Base-by-base conservation (phyloP, 805 yeast genomes). In the Suhomyces prunicola region DNA sequence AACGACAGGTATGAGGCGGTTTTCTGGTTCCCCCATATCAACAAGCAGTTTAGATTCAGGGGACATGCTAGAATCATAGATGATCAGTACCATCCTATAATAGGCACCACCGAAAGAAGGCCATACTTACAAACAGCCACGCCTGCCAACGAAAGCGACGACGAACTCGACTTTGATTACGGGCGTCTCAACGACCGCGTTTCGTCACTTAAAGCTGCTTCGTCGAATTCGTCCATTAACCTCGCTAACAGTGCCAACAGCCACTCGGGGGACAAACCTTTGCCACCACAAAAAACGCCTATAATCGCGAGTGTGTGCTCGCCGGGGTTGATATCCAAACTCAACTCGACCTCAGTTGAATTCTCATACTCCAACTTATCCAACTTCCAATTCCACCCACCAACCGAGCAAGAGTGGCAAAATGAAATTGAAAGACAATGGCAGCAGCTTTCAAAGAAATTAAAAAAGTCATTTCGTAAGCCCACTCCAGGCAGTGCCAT, bases 1-100 rank as follows among this genome's bases (percentile, higher is more conserved):
- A 78, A 84, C 59, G 81, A 85, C 50, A 73, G 75, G 51, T 86
- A 83, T 65, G 96, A 90, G 70, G 88, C 90, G 10, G 87, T 89
- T 53, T 88, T 87, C 64, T 87, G 88, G 73, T 87, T 89, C 64
- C 80, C 76, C 7, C 74, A 73, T 22, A 66, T 80, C 23, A 79
- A 79, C 65, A 86, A 81, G 62, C 96, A 90, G 69, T 87, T 85
- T 65, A 74, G 96, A 59, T 74, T 90, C 55, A 78, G 84, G 52
- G 96, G 96, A 10, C 67, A 73, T 26, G 88, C 88, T 12, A 77
- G 83, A 56, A 61, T 74, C 33, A 64, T 75, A 33, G 78, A 73
- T 58, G 63, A 61, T 49, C 57, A 56, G 9, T 58, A 66, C 52
- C 58, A 58, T 17, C 80, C 80, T 1, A 52, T 54, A 19, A 36